Evolutionary conservation across 805 yeast species (phyloP).

Genomic region (Starmerella powellii): DNA sequence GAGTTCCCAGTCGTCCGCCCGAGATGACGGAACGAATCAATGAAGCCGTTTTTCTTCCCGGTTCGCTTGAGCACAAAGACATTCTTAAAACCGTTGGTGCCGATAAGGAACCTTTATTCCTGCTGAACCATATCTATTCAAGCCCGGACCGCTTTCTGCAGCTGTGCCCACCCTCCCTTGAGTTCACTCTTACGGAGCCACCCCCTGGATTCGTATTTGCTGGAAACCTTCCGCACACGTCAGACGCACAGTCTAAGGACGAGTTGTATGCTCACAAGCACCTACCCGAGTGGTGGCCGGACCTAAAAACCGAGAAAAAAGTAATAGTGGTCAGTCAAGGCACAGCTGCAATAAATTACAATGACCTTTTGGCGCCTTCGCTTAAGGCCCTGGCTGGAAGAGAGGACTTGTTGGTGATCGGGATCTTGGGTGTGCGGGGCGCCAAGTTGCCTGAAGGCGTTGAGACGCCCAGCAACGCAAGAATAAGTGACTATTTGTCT

Average conservation of each 20-base stretch:
- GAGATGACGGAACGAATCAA: neutral
- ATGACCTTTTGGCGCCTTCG: neutral
- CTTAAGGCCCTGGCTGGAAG: neutral
- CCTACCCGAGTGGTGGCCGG: conserved; percentile 1
- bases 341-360: conserved; percentile 1
- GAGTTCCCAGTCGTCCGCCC: neutral
- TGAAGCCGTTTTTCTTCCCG: neutral
- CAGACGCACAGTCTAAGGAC: neutral
- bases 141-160: conserved; percentile 3
- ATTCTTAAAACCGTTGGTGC: neutral
- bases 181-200: neutral
- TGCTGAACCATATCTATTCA: neutral
- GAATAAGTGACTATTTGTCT: neutral
- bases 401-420: neutral
- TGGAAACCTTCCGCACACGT: neutral
- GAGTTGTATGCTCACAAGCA: neutral
- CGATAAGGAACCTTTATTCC: neutral
- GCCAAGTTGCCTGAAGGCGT: neutral
- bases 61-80: neutral
- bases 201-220: neutral
- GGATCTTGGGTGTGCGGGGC: neutral
- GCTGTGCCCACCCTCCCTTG: conserved; percentile 2
- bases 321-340: conserved; percentile 1
- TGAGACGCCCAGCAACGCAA: neutral
- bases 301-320: neutral